Evolutionary conservation across 1,139 yeast species (phyloP).

Genomic region (Pneumocystis carinii): DNA sequence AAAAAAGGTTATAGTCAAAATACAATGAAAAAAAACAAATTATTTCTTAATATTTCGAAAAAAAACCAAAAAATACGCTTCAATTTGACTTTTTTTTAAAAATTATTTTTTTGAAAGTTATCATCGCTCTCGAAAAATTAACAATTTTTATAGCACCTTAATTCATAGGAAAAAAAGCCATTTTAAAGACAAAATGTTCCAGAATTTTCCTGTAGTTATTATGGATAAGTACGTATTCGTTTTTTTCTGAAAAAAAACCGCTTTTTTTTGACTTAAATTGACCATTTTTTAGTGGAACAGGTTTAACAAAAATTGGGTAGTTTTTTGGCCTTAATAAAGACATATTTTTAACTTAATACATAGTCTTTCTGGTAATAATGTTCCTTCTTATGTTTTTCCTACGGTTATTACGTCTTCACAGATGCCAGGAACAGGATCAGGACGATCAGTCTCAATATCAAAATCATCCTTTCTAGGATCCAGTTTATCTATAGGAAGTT

Average conservation of each 20-base stretch:
- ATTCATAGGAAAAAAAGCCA: neutral
- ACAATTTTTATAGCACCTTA: neutral
- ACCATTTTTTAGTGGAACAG: conserved; percentile 60
- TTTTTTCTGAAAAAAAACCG: neutral
- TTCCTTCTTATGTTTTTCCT: conserved; percentile 94
- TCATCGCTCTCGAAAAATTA: neutral
- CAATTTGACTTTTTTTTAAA: neutral
- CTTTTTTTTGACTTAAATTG: neutral
- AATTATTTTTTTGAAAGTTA: neutral
- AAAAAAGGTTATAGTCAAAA: neutral
- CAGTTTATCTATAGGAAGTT: conserved; percentile 24
- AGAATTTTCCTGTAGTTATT: conserved; percentile 62
- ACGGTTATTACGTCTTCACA: conserved; percentile 86
- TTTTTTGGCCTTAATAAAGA: neutral
- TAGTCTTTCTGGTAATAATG: conserved; percentile 88
- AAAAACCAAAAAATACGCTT: neutral
- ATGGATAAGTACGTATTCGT: conserved; percentile 37
- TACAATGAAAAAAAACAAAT: too few species aligned
- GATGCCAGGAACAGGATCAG: conserved; percentile 22
- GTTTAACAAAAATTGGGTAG: conserved; percentile 77
- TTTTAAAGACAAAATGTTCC: conserved; percentile 3
- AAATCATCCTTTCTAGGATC: conserved; percentile 21
- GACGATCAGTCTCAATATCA: conserved; percentile 17
- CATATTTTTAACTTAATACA: neutral
- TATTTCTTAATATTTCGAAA: too few species aligned